phyloP scores from a whole-genome alignment of 257 asterid species.

The Petrea volubilis region DNA sequence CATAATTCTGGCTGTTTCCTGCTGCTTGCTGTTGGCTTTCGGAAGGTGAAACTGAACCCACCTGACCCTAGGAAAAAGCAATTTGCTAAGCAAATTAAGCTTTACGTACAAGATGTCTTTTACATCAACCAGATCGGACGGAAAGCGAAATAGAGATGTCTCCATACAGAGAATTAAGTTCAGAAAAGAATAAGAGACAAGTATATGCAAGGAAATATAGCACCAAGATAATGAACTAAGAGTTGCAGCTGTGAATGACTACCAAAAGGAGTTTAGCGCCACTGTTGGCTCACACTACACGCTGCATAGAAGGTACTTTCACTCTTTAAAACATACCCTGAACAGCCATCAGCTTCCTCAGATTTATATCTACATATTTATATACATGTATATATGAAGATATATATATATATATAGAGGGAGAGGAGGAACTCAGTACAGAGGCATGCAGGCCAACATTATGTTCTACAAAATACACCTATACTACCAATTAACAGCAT shows the following conservation, averaged over 20 bases:
- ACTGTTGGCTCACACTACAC: not conserved
- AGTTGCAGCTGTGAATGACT: not conserved
- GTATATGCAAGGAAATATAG: no score
- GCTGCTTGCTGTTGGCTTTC: slow-evolving; percentile 53
- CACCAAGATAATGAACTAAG: no score
- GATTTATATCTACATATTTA: no score
- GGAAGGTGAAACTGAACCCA: slow-evolving; percentile 55
- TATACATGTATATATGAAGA: no score
- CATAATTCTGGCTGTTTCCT: slow-evolving; percentile 46
- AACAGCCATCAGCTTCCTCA: not conserved
- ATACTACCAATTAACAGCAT: not conserved
- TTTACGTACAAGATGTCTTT: not conserved
- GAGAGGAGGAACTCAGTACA: no score
- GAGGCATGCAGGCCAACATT: no score
- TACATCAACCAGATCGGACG: no score
- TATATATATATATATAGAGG: no score
- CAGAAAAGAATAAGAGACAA: no score
- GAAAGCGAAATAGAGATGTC: no score
- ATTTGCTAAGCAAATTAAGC: slow-evolving; percentile 8
- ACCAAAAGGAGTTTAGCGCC: not conserved
- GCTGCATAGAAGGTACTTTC: not conserved
- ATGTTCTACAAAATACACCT: not conserved
- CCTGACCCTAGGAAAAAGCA: slow-evolving; percentile 48
- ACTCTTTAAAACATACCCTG: not conserved
- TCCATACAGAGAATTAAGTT: no score